Percentiles rank a stretch among this genome's conserved stretches.
Conservation (phyloP, 257 asterid species). For the Plantago ovata region DNA sequence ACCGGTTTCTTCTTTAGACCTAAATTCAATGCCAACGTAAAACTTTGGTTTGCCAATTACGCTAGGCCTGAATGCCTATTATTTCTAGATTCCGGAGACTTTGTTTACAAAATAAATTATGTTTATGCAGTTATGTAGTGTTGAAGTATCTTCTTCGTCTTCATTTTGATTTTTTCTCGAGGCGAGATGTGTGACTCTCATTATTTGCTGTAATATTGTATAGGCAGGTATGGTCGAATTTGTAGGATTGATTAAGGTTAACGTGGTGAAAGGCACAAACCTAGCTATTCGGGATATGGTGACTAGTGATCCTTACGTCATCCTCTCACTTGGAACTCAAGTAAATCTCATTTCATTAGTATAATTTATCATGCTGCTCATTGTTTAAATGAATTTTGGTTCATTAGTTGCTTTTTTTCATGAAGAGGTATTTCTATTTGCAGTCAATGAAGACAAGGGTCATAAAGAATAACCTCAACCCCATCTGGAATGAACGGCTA, state of each 20-base stretch:
- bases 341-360: conserved; percentile 28
- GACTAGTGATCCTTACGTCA: conserved; percentile 88
- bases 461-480: conserved; percentile 83
- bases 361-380: background rate
- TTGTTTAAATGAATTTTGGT: background rate
- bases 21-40: no score
- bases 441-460: conserved; percentile 88
- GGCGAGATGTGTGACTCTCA: conserved; percentile 15
- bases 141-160: background rate
- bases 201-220: conserved; percentile 21
- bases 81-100: no score
- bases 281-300: conserved; percentile 83
- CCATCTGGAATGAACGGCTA: conserved; percentile 87
- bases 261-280: conserved; percentile 82
- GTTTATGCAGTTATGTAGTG: background rate
- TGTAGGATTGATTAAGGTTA: conserved; percentile 86
- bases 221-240: conserved; percentile 99
- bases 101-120: background rate
- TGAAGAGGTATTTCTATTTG: conserved; percentile 16
- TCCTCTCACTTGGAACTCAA: conserved; percentile 86
- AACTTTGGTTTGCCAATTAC: no score
- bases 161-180: background rate
- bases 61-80: no score
- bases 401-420: conserved; percentile 1
- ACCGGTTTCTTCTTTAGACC: no score